Conservation (phyloP, 306 rosid genomes). For the Acacia melanoxylon region DNA sequence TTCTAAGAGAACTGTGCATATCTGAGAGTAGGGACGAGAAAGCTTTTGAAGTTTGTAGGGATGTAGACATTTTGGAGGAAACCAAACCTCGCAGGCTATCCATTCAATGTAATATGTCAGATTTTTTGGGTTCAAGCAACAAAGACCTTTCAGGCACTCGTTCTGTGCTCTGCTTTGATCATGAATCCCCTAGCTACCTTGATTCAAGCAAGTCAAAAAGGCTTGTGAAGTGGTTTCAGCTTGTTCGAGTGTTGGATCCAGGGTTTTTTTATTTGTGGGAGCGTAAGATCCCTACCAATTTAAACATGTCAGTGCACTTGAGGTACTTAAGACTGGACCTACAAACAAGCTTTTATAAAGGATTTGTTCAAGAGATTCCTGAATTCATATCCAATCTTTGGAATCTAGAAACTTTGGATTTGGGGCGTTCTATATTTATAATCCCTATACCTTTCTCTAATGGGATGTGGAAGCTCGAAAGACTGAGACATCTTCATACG, state of each 20-base stretch:
- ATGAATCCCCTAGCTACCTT: not conserved
- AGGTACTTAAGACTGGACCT: not conserved
- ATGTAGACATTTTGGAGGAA: not conserved
- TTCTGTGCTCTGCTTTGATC: not conserved
- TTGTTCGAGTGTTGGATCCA: not conserved
- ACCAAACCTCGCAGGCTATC: not conserved
- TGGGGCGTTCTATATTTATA: accelerated
- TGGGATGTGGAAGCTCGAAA: not conserved
- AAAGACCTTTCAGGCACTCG: not conserved
- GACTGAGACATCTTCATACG: not conserved
- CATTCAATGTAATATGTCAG: not conserved
- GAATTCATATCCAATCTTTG: not conserved
- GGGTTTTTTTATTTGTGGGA: accelerated
- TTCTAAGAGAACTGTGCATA: not conserved
- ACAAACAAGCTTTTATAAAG: accelerated
- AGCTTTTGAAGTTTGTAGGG: not conserved
- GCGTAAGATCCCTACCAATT: not conserved
- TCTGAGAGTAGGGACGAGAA: not conserved
- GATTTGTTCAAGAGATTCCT: not conserved
- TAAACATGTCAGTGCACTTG: not conserved
- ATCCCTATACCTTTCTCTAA: not conserved
- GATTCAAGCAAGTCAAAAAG: no score
- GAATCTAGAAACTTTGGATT: not conserved
- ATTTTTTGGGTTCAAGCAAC: not conserved
- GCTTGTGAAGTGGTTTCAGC: not conserved